phyloP scores from a whole-genome alignment of 176 grass and related monocot species.

The Oryza rufipogon region DNA sequence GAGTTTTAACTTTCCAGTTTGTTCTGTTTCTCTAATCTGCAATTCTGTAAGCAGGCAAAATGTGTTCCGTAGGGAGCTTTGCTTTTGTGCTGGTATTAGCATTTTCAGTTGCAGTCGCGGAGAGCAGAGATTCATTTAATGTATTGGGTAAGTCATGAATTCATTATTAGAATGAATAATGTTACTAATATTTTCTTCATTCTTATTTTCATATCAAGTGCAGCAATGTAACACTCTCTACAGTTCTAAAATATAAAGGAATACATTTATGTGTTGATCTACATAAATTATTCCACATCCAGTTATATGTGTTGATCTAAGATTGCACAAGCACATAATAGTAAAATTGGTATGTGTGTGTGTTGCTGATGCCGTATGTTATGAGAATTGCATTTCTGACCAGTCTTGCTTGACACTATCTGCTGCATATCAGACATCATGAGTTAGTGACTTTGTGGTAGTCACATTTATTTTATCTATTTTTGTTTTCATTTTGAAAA shows the following conservation, averaged over 20 bases:
- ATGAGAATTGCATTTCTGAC: background rate
- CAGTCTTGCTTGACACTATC: background rate
- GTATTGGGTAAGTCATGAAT: slow-evolving; percentile 44
- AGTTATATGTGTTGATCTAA: background rate
- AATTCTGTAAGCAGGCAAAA: slow-evolving; percentile 34
- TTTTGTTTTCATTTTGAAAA: background rate
- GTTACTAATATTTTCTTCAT: background rate
- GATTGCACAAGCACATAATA: background rate
- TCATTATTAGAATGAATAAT: background rate
- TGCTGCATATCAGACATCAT: background rate
- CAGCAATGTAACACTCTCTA: background rate
- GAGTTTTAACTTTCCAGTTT: background rate
- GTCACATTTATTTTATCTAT: background rate
- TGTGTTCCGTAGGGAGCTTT: background rate
- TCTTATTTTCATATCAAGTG: background rate
- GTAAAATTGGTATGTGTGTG: background rate
- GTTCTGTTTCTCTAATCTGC: slow-evolving; percentile 25
- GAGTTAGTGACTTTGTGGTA: too few species aligned
- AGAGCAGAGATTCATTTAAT: slow-evolving; percentile 22
- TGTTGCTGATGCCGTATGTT: background rate
- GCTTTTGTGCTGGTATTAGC: slow-evolving; percentile 32
- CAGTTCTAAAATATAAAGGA: background rate
- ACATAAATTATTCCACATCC: background rate
- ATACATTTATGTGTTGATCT: background rate
- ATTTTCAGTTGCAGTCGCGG: background rate